Percentiles rank a stretch among this genome's conserved stretches.
These are phyloP conservation scores for Hymenoscyphus albidus DNA, from an alignment of 2,329 filamentous ascomycete genomes.

Conservation along the genomic window DNA sequence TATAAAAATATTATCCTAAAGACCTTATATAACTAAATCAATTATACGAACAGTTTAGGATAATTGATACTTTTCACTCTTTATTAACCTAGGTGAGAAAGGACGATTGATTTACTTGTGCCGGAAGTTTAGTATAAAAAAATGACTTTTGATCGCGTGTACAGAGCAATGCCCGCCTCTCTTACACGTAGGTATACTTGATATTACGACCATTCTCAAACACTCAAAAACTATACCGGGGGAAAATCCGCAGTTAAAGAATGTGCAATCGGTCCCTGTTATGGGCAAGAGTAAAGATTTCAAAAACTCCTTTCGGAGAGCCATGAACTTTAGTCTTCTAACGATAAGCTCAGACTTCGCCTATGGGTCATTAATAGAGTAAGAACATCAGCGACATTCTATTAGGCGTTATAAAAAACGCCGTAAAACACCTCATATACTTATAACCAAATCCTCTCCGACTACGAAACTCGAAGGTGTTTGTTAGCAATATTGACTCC, in stretches of 20 bases:
- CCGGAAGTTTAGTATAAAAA: too few relatives aligned
- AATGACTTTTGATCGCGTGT: too few relatives aligned
- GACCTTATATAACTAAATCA: too few relatives aligned
- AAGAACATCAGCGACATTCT: conserved; percentile 41
- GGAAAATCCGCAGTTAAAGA: conserved; percentile 4
- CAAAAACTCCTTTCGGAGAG: background rate
- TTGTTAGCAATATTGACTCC: conserved; percentile 37
- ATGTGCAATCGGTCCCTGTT: conserved; percentile 2
- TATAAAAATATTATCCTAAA: too few relatives aligned
- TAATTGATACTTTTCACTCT: too few relatives aligned
- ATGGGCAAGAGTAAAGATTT: background rate
- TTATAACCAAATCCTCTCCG: conserved; percentile 33
- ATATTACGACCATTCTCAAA: too few relatives aligned
- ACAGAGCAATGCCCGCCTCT: too few relatives aligned
- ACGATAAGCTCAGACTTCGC: background rate
- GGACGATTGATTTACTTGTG: background rate
- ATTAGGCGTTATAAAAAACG: conserved; percentile 36
- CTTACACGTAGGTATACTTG: too few relatives aligned
- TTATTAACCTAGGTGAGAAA: background rate
- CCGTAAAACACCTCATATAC: conserved; percentile 33
- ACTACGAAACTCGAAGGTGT: conserved; percentile 35
- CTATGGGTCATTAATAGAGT: conserved; percentile 13
- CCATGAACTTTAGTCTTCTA: conserved; percentile 14
- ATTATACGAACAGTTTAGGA: too few relatives aligned
- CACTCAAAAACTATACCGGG: background rate